Evolutionary conservation across 2,329 filamentous ascomycete species (phyloP).

Genomic region (Talaromyces piceae): DNA sequence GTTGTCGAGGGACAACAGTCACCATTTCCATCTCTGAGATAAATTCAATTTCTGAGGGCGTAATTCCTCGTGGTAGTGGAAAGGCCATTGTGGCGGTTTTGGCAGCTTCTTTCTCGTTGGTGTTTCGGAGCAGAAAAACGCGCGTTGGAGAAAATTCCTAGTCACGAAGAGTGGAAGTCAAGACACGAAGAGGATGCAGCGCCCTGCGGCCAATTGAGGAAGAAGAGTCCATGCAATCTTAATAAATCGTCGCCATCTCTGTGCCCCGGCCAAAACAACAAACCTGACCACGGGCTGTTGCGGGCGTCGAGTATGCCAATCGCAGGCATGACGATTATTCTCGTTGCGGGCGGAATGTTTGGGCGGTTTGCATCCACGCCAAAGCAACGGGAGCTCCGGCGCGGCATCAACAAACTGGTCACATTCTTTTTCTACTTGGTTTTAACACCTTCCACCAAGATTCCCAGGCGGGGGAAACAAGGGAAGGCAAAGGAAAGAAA

Average conservation of each 20-base stretch:
- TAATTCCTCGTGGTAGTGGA: constrained; percentile 58
- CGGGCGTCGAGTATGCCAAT: background rate
- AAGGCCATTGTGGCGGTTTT: constrained; percentile 46
- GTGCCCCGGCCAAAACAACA: background rate
- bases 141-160: constrained; percentile 5
- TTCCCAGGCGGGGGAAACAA: too few relatives aligned
- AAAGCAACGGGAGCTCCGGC: constrained; percentile 13
- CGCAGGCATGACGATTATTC: background rate
- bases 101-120: background rate
- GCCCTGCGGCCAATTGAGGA: background rate
- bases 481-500: too few relatives aligned
- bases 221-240: background rate
- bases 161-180: too few relatives aligned
- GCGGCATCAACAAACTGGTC: constrained; percentile 1
- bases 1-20: constrained; percentile 83
- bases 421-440: constrained; percentile 6
- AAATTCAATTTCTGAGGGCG: constrained; percentile 84
- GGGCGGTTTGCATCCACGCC: constrained; percentile 23
- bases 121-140: constrained; percentile 5
- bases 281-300: background rate
- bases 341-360: constrained; percentile 19
- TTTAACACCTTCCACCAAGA: background rate
- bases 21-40: constrained; percentile 97
- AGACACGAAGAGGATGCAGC: background rate
- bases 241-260: constrained; percentile 1